Evolutionary conservation across 495 filamentous ascomycete species (phyloP).

Genomic region (Penicillium crystallinum): DNA sequence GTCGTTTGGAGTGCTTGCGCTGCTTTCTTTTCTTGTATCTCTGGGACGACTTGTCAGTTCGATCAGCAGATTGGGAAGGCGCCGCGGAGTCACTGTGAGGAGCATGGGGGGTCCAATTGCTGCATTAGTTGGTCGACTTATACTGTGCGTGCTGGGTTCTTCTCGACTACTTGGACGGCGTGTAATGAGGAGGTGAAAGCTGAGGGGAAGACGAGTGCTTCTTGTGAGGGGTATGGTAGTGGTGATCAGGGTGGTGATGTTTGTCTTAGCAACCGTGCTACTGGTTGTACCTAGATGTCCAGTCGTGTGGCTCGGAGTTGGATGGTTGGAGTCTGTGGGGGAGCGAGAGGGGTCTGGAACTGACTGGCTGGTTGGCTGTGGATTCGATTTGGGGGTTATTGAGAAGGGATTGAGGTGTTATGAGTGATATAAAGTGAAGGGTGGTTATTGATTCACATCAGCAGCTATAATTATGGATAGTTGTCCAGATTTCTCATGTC

Average conservation of each 20-base stretch:
- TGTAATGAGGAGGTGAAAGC: not conserved
- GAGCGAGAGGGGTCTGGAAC: not conserved
- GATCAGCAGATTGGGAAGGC: not conserved
- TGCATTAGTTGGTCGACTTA: slow-evolving; percentile 1
- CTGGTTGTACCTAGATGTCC: not conserved
- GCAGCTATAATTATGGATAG: too few relatives aligned
- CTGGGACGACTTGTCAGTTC: not conserved
- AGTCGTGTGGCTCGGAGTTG: too few relatives aligned
- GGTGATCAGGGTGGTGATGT: not conserved
- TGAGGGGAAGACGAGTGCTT: not conserved
- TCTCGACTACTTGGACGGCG: not conserved
- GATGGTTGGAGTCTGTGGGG: not conserved
- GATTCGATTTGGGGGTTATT: too few relatives aligned
- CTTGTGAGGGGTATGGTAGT: not conserved
- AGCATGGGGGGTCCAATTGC: not conserved
- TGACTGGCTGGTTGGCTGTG: too few relatives aligned
- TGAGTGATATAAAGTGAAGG: too few relatives aligned
- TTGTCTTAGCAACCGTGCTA: not conserved
- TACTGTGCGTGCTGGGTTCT: not conserved
- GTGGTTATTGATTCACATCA: too few relatives aligned
- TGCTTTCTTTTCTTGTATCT: not conserved
- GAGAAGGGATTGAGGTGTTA: too few relatives aligned
- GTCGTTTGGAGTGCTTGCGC: not conserved
- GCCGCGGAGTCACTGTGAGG: not conserved
- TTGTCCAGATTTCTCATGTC: too few relatives aligned